Percentiles rank a stretch among this genome's conserved stretches.
phyloP scores from a whole-genome alignment of 805 yeast genomes.

The Metschnikowia sp. region DNA sequence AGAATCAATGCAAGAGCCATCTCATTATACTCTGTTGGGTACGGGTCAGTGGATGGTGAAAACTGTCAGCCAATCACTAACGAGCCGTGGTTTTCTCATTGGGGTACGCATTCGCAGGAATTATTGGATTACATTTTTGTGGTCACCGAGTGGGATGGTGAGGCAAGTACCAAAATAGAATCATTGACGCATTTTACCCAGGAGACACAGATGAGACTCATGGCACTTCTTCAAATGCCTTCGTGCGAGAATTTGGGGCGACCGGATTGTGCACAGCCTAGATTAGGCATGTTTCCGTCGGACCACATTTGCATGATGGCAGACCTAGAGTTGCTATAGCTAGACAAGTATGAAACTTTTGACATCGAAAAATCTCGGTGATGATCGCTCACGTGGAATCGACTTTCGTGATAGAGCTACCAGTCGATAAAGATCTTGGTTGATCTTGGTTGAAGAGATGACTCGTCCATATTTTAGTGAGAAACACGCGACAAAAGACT shows the following conservation, averaged over 20 bases:
- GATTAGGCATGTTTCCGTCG: slow-evolving; percentile 5
- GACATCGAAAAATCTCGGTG: too few relatives aligned
- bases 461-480: too few relatives aligned
- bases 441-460: too few relatives aligned
- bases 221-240: slow-evolving; percentile 6
- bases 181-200: not conserved
- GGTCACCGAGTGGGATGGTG: slow-evolving; percentile 5
- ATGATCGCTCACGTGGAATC: too few relatives aligned
- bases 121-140: slow-evolving; percentile 6
- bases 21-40: slow-evolving; percentile 3
- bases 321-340: slow-evolving; percentile 2
- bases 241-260: not conserved
- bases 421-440: too few relatives aligned
- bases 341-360: too few relatives aligned
- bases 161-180: not conserved
- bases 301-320: slow-evolving; percentile 10
- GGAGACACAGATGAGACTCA: not conserved
- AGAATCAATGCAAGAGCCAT: not conserved
- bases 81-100: slow-evolving; percentile 4
- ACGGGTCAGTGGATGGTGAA: not conserved
- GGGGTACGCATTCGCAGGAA: not conserved
- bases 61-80: not conserved
- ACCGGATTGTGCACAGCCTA: not conserved
- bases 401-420: too few relatives aligned
- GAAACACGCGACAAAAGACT: too few relatives aligned